phyloP scores from a whole-genome alignment of 192 early-diverging fungal genomes.

The Coemansia sp. region DNA sequence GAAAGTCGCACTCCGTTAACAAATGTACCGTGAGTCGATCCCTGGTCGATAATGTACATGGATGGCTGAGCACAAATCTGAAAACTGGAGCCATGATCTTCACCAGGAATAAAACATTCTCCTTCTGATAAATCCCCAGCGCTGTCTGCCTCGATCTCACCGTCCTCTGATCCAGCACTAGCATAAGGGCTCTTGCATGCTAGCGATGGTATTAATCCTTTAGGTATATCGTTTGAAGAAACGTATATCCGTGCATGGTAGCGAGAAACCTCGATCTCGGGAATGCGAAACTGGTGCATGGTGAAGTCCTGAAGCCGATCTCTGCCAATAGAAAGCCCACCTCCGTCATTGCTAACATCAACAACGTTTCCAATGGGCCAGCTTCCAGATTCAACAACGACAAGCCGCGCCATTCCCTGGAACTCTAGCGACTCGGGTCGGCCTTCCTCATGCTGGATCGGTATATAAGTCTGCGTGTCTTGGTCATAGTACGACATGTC shows the following conservation, averaged over 20 bases:
- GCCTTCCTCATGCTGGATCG: slow-evolving; percentile 21
- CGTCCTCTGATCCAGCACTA: slow-evolving; percentile 34
- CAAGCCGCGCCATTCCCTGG: slow-evolving; percentile 50
- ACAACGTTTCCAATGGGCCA: slow-evolving; percentile 51
- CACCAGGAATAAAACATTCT: slow-evolving; percentile 16
- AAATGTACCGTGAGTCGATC: slow-evolving; percentile 78
- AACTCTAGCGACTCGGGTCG: slow-evolving; percentile 2
- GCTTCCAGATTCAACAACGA: slow-evolving; percentile 58
- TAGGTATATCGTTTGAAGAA: slow-evolving; percentile 21
- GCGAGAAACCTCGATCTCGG: slow-evolving; percentile 65
- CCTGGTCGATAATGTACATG: slow-evolving; percentile 62
- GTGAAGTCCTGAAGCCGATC: slow-evolving; percentile 55
- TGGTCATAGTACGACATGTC: slow-evolving; percentile 58
- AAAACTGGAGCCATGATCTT: not conserved
- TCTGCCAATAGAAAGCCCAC: slow-evolving; percentile 58
- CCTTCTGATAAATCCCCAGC: slow-evolving; percentile 19
- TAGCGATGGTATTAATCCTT: not conserved
- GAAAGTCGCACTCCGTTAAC: slow-evolving; percentile 68
- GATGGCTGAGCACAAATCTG: not conserved
- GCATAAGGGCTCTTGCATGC: not conserved
- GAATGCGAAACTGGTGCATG: slow-evolving; percentile 57
- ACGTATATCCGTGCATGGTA: slow-evolving; percentile 63
- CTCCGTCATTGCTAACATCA: slow-evolving; percentile 56
- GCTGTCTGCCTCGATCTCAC: slow-evolving; percentile 25
- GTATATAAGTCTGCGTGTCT: slow-evolving; percentile 54